Evolutionary conservation across 2,329 filamentous ascomycete species (phyloP), one percentile per base, ranked within the genome.

Genomic region (Colletotrichum sp.): DNA sequence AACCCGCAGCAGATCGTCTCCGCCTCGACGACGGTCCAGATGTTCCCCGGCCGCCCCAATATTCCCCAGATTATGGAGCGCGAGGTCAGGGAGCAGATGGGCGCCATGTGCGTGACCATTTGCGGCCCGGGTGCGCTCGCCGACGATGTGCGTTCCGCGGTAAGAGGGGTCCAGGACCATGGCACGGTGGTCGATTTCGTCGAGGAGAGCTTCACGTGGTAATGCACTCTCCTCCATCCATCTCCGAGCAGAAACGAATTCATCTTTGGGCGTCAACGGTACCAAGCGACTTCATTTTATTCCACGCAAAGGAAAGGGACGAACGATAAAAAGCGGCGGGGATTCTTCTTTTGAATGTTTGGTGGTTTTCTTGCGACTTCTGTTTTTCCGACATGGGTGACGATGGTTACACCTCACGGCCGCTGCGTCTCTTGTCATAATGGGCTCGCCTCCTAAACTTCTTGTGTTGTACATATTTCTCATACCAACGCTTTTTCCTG

Each of bases 11-110:
- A 98, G 81, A 94, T 98, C 68, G 89, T 93, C 79, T 95, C 92
- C 64, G 92, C 93, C 6, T 95, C 93, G 72, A 89, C 91, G 4
- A 96, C 94, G 6, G 96, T 99, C 71, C 95, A 96, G 85, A 97
- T 99, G 94, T 95, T 95, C 83, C 94, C 96, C 2, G 96, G 97
- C 4, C 92, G 96, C 78, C 96, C 96, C 12, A 95, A 98, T 81
- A 91, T 98, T 60, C 90, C 92, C 24, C 92, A 94, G 1, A 86
- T 99, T n/a, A 87, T 99, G 63, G 90, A 92, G 78, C 94, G 94
- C 85, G 96, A 98, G 86, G 93, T 96, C 21, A 90, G 93, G 80
- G 92, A 94, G 80, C 95, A 97, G 83, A 88, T 95, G 70, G 97
- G 97, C 10, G 95, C 96, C 66, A 98, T 98, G 92, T 95, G 92